Conservation (phyloP, 805 yeast species). For the Yueomyces sinensis region DNA sequence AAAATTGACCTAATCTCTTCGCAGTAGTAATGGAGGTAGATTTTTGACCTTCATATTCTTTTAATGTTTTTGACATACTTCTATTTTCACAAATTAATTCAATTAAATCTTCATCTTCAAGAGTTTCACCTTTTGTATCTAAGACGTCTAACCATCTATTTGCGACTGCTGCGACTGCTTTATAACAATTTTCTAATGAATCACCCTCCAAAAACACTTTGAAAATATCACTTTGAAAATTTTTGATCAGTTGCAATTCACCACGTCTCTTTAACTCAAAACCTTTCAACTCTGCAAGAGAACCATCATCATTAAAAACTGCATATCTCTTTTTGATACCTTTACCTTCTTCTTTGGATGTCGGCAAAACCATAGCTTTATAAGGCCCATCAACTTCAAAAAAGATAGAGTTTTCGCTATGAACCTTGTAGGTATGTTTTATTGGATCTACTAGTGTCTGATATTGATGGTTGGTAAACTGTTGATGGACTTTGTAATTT, state of each 20-base stretch:
- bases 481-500: constrained; percentile 80
- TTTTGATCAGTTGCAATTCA: constrained; percentile 82
- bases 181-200: constrained; percentile 67
- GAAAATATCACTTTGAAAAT: constrained; percentile 90
- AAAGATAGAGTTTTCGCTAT: constrained; percentile 86
- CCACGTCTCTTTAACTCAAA: constrained; percentile 96
- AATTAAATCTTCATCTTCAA: constrained; percentile 88
- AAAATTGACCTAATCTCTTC: constrained; percentile 77
- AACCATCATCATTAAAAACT: constrained; percentile 88
- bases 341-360: constrained; percentile 95
- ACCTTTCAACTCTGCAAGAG: constrained; percentile 90
- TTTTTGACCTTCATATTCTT: constrained; percentile 81
- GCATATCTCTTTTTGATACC: constrained; percentile 95
- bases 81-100: constrained; percentile 93
- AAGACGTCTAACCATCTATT: constrained; percentile 92
- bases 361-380: constrained; percentile 92
- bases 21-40: constrained; percentile 96
- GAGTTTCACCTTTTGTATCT: constrained; percentile 71
- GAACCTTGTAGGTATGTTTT: constrained; percentile 55
- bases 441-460: constrained; percentile 70
- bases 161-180: constrained; percentile 83
- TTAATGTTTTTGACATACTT: constrained; percentile 84
- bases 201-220: constrained; percentile 81
- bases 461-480: constrained; percentile 89
- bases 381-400: constrained; percentile 99